A percentile compares a stretch with the other conserved stretches of the same genome.
These are phyloP conservation scores for Diversispora eburnea DNA, from an alignment of 192 early-diverging fungal species.

Conservation along the genomic window DNA sequence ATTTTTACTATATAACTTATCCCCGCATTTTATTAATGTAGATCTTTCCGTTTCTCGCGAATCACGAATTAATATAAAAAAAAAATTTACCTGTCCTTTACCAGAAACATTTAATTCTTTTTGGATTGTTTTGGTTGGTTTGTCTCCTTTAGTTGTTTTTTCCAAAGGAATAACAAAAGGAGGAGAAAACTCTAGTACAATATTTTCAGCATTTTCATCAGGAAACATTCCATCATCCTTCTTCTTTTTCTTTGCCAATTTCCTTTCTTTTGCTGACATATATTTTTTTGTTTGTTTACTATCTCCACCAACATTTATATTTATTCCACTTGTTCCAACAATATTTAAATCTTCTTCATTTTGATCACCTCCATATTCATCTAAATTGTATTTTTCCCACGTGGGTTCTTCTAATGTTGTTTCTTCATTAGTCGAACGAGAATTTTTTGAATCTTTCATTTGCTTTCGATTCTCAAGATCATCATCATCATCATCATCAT, in stretches of 20 bases:
- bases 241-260: conserved; percentile 67
- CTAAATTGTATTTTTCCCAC: conserved; percentile 50
- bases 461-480: too few relatives aligned
- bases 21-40: too few relatives aligned
- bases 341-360: conserved; percentile 37
- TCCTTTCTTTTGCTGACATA: conserved; percentile 81
- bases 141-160: conserved; percentile 3
- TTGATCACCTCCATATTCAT: conserved; percentile 52
- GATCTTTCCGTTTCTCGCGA: too few relatives aligned
- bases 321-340: neutral
- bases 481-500: conserved; percentile 27
- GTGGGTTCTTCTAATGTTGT: neutral
- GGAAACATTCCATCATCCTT: conserved; percentile 25
- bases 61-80: too few relatives aligned
- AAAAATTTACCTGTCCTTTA: conserved; percentile 35
- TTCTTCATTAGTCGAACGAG: neutral
- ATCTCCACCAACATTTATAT: neutral
- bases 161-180: neutral
- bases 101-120: conserved; percentile 34
- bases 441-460: too few relatives aligned
- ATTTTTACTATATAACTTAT: too few relatives aligned
- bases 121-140: conserved; percentile 30
- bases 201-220: conserved; percentile 8
- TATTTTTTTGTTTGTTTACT: conserved; percentile 33
- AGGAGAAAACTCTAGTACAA: neutral